Conservation (phyloP, 2,329 filamentous ascomycete species). For the Sodiomyces alkalinus region DNA sequence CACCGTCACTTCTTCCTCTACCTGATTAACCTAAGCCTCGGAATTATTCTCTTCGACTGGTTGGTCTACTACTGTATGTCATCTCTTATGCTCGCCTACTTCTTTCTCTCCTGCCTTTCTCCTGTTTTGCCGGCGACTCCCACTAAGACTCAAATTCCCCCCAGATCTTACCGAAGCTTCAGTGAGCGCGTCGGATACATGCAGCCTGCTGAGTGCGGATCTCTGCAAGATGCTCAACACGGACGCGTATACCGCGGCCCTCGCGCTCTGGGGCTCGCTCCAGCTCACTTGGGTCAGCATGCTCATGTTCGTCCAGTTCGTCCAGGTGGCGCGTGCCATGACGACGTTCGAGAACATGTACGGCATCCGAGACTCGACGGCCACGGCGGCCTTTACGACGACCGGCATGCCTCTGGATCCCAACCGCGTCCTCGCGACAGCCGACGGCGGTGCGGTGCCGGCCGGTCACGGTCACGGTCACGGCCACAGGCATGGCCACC, state of each 20-base stretch:
- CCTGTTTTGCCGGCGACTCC: too few species aligned
- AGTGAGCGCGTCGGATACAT: constrained; percentile 36
- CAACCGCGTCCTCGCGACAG: constrained; percentile 44
- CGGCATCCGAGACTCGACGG: constrained; percentile 48
- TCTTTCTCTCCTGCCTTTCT: neutral
- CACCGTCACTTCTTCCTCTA: constrained; percentile 93
- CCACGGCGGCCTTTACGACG: constrained; percentile 64
- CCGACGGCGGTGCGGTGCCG: constrained; percentile 24
- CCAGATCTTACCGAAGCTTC: constrained; percentile 49
- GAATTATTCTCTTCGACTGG: constrained; percentile 57
- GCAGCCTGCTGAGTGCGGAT: constrained; percentile 59
- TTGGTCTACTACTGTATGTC: constrained; percentile 57
- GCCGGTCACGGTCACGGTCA: constrained; percentile 20
- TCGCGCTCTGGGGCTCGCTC: constrained; percentile 63
- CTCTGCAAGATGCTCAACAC: constrained; percentile 66
- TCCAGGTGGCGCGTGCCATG: constrained; percentile 83
- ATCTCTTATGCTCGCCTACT: too few species aligned
- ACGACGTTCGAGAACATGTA: constrained; percentile 97
- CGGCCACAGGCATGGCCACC: constrained; percentile 34
- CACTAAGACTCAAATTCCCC: constrained; percentile 12
- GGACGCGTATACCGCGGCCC: constrained; percentile 70
- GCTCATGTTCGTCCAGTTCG: constrained; percentile 83
- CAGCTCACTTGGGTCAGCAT: constrained; percentile 96
- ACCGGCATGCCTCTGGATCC: constrained; percentile 58
- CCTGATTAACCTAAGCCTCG: constrained; percentile 60